Conservation (phyloP, 2,329 filamentous ascomycete genomes). For the Pseudogymnoascus sp. region DNA sequence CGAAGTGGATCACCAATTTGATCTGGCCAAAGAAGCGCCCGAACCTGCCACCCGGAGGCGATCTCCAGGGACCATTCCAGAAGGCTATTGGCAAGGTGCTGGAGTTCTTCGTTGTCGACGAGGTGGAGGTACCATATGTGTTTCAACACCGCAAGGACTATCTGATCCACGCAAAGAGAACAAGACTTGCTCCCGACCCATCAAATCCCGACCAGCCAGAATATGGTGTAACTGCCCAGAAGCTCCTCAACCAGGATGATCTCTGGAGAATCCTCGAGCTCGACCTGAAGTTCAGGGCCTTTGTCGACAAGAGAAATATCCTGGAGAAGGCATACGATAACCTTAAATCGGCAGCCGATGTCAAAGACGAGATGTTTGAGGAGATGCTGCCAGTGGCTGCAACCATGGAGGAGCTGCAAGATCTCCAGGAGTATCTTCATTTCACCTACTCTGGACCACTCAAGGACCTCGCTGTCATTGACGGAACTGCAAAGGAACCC, state of each 20-base stretch:
- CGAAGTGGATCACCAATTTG: slow-evolving; percentile 82
- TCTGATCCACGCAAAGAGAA: slow-evolving; percentile 78
- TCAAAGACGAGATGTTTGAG: slow-evolving; percentile 69
- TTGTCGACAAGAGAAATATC: slow-evolving; percentile 84
- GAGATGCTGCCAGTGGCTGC: slow-evolving; percentile 72
- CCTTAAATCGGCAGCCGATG: slow-evolving; percentile 51
- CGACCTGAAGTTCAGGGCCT: slow-evolving; percentile 88
- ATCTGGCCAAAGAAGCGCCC: slow-evolving; percentile 77
- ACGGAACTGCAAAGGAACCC: slow-evolving; percentile 53
- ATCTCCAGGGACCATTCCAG: slow-evolving; percentile 75
- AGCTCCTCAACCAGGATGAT: slow-evolving; percentile 84
- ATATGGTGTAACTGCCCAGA: slow-evolving; percentile 71
- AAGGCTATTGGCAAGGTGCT: slow-evolving; percentile 85
- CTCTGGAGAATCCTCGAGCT: slow-evolving; percentile 92
- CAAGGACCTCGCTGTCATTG: slow-evolving; percentile 65
- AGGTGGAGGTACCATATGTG: slow-evolving; percentile 93
- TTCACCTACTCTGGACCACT: slow-evolving; percentile 84
- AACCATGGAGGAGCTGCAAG: slow-evolving; percentile 91
- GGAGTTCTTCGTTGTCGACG: slow-evolving; percentile 89
- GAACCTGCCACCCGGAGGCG: slow-evolving; percentile 44
- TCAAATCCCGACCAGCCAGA: slow-evolving; percentile 65
- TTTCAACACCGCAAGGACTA: slow-evolving; percentile 98
- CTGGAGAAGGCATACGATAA: slow-evolving; percentile 73
- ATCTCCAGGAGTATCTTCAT: slow-evolving; percentile 91
- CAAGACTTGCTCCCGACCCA: slow-evolving; percentile 46